A percentile compares a stretch with the other conserved stretches of the same genome.
Conservation (phyloP, 495 filamentous ascomycete genomes). For the Cudoniella acicularis region DNA sequence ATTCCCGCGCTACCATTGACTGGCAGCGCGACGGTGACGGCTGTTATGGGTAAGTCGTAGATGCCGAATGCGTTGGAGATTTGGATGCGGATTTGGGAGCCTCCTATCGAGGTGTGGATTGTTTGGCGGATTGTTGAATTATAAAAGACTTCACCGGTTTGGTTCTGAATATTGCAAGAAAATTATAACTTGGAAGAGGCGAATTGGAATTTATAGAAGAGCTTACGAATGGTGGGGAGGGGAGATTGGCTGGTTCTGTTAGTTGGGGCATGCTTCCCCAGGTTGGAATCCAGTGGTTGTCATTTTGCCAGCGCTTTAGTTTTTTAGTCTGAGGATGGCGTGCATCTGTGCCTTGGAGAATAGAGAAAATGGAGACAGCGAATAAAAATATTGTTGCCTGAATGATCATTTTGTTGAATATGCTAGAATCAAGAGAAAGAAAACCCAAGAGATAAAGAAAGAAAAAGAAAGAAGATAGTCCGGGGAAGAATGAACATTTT, state of each 20-base stretch:
- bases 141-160: conserved; percentile 3
- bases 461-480: not conserved
- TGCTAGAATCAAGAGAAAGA: no score
- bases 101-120: conserved; percentile 52
- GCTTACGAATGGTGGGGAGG: conserved; percentile 50
- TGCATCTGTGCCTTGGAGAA: not conserved
- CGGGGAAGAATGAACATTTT: not conserved
- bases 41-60: conserved; percentile 53
- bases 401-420: not conserved
- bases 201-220: not conserved
- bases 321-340: not conserved
- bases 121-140: conserved; percentile 67
- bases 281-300: conserved; percentile 50
- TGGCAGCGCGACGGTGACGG: conserved; percentile 54
- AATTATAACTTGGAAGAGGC: not conserved
- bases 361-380: not conserved
- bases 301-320: not conserved
- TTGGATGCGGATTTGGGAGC: conserved; percentile 54
- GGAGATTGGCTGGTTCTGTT: conserved; percentile 51
- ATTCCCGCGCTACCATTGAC: conserved; percentile 45
- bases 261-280: conserved; percentile 59
- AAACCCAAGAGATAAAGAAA: no score
- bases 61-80: conserved; percentile 67
- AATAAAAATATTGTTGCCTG: not conserved
- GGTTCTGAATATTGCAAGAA: not conserved